phyloP scores from a whole-genome alignment of 257 asterid genomes.

The Thymus mandschuricus region DNA sequence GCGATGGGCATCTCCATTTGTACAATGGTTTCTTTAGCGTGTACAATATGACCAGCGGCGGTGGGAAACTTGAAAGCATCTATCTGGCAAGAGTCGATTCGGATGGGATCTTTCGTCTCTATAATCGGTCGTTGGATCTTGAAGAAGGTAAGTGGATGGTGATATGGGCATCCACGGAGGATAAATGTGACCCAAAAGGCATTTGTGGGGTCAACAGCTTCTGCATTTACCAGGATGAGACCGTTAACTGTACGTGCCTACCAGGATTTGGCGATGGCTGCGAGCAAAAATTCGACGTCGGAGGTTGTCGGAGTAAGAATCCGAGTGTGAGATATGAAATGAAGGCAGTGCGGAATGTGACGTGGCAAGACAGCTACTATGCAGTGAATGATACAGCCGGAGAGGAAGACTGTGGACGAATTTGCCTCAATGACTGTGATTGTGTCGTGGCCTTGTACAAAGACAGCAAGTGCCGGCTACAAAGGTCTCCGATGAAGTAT shows the following conservation, averaged over 20 bases:
- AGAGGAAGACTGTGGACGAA: background rate
- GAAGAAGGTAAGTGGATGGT: background rate
- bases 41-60: background rate
- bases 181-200: background rate
- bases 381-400: background rate
- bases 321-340: background rate
- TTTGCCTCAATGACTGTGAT: background rate
- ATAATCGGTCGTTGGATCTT: background rate
- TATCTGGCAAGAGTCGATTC: background rate
- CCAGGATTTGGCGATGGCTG: background rate
- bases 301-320: background rate
- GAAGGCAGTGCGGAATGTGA: background rate
- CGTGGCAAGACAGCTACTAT: background rate
- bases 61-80: background rate
- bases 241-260: background rate
- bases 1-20: background rate
- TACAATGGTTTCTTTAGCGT: background rate
- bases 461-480: background rate
- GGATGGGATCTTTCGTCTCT: slow-evolving; percentile 6
- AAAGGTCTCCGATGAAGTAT: background rate
- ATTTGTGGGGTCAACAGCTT: background rate
- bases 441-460: background rate
- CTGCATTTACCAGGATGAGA: background rate
- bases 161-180: background rate
- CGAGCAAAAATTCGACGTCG: background rate